Conservation (phyloP, 2,329 filamentous ascomycete genomes). For the Arthrobotrys entomopaga region DNA sequence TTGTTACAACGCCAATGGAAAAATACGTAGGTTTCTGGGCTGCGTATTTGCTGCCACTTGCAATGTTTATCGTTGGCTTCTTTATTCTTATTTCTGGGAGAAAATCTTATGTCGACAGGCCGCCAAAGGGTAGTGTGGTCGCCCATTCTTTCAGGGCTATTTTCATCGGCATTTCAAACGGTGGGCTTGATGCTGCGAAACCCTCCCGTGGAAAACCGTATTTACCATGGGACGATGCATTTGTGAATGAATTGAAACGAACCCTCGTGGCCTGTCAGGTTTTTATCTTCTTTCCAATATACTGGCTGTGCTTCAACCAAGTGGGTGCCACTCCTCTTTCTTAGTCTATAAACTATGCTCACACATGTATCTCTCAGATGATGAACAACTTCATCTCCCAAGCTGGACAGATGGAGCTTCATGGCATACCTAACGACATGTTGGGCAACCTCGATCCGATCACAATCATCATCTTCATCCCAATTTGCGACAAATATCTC, state of each 20-base stretch:
- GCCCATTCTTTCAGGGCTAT: slow-evolving; percentile 73
- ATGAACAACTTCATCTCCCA: slow-evolving; percentile 74
- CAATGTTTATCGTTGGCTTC: slow-evolving; percentile 72
- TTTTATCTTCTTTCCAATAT: no score
- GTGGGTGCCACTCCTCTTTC: neutral
- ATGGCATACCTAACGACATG: slow-evolving; percentile 70
- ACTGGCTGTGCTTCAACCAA: no score
- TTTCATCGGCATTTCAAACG: slow-evolving; percentile 66
- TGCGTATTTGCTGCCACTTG: slow-evolving; percentile 70
- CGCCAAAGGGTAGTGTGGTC: slow-evolving; percentile 59
- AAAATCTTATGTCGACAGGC: slow-evolving; percentile 67
- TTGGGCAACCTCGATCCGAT: slow-evolving; percentile 71
- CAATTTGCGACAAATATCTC: slow-evolving; percentile 67
- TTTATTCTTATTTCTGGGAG: slow-evolving; percentile 65
- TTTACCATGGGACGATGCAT: neutral
- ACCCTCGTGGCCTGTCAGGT: no score
- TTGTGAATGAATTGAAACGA: no score
- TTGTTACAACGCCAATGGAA: slow-evolving; percentile 68
- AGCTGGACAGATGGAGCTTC: slow-evolving; percentile 62
- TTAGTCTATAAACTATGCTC: no score
- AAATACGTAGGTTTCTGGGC: no score
- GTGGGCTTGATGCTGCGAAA: slow-evolving; percentile 70
- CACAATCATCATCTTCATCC: slow-evolving; percentile 69
- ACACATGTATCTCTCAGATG: slow-evolving; percentile 67
- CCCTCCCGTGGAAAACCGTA: slow-evolving; percentile 68